Base-by-base conservation (phyloP, 345 rosid species). In the Geranium rotundifolium region DNA sequence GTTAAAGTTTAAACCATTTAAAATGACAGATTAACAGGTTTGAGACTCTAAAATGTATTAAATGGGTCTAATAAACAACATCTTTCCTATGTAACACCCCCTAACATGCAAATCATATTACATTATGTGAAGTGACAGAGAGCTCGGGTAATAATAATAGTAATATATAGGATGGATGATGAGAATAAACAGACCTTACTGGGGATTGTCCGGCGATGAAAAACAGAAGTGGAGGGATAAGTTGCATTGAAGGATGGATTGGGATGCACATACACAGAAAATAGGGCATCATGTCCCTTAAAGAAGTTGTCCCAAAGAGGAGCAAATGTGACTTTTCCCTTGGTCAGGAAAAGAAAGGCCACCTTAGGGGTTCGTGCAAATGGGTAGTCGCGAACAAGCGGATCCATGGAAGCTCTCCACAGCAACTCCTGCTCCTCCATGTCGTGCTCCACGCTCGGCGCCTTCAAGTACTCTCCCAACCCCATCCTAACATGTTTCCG, bases 301-400 rank as follows among this genome's bases (percentile, higher is more conserved):
- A 88, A 91, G 79, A 91, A 91, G 65, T 67, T 79, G 70, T 91
- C 96, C 97, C 96, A 88, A 16, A 91, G 74, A 9, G 89, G 91
- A 62, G 87, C 91, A 71, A 91, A 74, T 17, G 80, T 68, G 58
- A 91, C 80, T 17, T 76, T 77, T 60, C 95, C 88, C 73, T 78
- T 91, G 10, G 90, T 83, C 84, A 91, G 66, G 75, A 88, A 91
- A 88, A 90, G 49, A 73, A 91, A 91, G 8, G 95, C 97, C 20
- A 88, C 81, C 70, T 84, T 90, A 4, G 88, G 91, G 17, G 70
- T 69, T 62, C 75, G 78, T 12, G 70, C 65, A 71, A 75, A 72
- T 17, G 89, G 77, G 68, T 34, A 76, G 20, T 62, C 56, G 0
- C 27, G 54, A 54, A 63, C 46, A 46, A 34, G 65, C 1, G 89